phyloP scores from a whole-genome alignment of 1,284 basidiomycete genomes.

The Tilletia indica region DNA sequence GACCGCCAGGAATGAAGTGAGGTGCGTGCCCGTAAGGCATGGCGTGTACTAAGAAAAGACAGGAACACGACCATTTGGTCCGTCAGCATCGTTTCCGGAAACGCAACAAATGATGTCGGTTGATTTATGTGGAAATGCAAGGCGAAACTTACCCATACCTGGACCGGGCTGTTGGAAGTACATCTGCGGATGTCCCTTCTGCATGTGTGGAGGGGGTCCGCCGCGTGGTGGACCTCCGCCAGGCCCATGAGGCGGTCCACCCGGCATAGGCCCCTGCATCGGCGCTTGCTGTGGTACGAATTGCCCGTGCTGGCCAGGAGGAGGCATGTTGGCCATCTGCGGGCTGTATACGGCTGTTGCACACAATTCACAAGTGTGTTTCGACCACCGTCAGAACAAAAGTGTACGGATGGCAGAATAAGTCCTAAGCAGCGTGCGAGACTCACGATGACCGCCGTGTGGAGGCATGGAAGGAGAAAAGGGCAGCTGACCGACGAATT shows the following conservation, averaged over 20 bases:
- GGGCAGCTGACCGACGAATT: constrained; percentile 41
- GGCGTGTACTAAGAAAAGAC: background rate
- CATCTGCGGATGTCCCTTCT: constrained; percentile 2
- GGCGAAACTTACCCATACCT: constrained; percentile 1
- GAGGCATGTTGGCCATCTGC: constrained; percentile 38
- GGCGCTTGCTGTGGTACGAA: constrained; percentile 31
- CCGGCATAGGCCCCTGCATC: constrained; percentile 33
- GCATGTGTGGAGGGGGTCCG: background rate
- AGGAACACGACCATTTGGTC: background rate
- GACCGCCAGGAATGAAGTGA: constrained; percentile 14
- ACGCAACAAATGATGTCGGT: background rate
- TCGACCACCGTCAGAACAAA: background rate
- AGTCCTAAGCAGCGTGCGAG: too few relatives aligned
- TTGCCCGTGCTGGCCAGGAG: constrained; percentile 11
- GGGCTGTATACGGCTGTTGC: constrained; percentile 38
- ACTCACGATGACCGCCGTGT: constrained; percentile 32
- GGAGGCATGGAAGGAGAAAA: constrained; percentile 44
- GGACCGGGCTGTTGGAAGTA: constrained; percentile 14
- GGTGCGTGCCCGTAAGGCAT: constrained; percentile 5
- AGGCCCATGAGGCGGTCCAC: constrained; percentile 25
- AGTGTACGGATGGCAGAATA: background rate
- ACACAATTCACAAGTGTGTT: too few relatives aligned
- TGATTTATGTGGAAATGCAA: background rate
- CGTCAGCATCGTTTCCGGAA: background rate
- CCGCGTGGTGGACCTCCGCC: constrained; percentile 1